Base-by-base conservation (phyloP, 345 rosid genomes). In the Hibiscus trionum region DNA sequence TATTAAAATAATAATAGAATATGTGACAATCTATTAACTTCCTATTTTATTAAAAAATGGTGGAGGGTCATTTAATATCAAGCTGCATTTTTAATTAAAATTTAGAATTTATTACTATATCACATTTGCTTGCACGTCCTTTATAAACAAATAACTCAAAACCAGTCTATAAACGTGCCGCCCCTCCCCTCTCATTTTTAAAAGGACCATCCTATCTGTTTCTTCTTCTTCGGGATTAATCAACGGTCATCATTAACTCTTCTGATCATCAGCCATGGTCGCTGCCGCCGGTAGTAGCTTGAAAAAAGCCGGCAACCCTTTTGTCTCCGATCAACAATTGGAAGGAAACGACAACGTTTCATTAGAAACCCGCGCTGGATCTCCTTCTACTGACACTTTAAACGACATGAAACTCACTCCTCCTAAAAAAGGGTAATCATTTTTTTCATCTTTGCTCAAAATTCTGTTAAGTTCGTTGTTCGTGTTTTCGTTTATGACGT, bases 371-470 rank as follows among this genome's bases (percentile, higher is more conserved):
- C 81, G 85, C 24, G 24, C 24, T 0, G 93, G 86, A 11, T 89
- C 97, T 5, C 90, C 52, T 47, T 76, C 86, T 47, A n/a, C 75
- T 27, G 3, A 1, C 59, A 72, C 83, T 63, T 83, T 80, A 61
- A 74, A 75, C 66, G 86, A 84, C 68, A 73, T 80, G 74, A 91
- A 86, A 82, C 71, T 77, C 33, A 33, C 96, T 15, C 90, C 90
- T 9, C 90, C 90, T 9, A 90, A 85, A 75, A 78, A 85, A 82
- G 88, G 93, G 98, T 27, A 27, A 27, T 3, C 31, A 27, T 90
- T 24, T 12, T 12, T 58, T 7, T 56, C 31, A 27, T 16, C 27
- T 33, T 26, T 14, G 8, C 11, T 21, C 7, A 14, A n/a, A 31
- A n/a, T 17, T 61, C 59, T 61, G 27, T 44, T 49, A 29, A 11